Base-by-base conservation (phyloP, 805 yeast species). In the Metschnikowia reukaufii region DNA sequence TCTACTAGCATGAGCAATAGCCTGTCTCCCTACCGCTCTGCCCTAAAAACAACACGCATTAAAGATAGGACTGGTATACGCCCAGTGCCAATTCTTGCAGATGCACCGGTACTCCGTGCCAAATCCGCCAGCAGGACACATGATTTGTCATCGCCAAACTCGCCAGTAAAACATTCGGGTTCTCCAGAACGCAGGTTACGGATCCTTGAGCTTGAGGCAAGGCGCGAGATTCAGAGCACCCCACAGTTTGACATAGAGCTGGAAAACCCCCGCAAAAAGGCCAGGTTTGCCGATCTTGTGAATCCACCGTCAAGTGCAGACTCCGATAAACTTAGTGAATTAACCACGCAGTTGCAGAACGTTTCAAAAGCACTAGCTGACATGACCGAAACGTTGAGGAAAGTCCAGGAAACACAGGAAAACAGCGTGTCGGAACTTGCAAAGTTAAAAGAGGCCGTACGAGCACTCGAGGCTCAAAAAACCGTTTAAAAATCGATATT, bases 121-220 rank as follows among this genome's bases (percentile, higher is more conserved):
- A 10, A 15, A 35, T 29, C 39, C 48, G 34, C 48, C 48, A 4
- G 33, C 19, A 0, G 25, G 47, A 18, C 12, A 33, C 6, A 19
- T 10, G n/a, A 21, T n/a, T n/a, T n/a, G n/a, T n/a, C n/a, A n/a
- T n/a, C n/a, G n/a, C n/a, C 23, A 12, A 8, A 12, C 9, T 60
- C 67, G 1, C 64, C 69, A 7, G 52, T 62, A 7, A 55, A 63
- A 44, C 55, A 63, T 40, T 65, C 71, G 36, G 73, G 73, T 6
- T 67, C 72, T 2, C 72, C 73, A 2, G 57, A 56, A 35, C 57
- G 72, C 30, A 55, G 73, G 29, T 59, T 57, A 36, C 56, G 54
- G 23, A 68, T 68, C 13, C 54, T 49, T 30, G 63, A 64, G 42
- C 58, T 66, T 38, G 73, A 68, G 27, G 10, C 46, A 38, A 49